These are phyloP conservation scores for Blastocystis sp. DNA, from an alignment of 352 stramenopile species.

Conservation along the genomic window DNA sequence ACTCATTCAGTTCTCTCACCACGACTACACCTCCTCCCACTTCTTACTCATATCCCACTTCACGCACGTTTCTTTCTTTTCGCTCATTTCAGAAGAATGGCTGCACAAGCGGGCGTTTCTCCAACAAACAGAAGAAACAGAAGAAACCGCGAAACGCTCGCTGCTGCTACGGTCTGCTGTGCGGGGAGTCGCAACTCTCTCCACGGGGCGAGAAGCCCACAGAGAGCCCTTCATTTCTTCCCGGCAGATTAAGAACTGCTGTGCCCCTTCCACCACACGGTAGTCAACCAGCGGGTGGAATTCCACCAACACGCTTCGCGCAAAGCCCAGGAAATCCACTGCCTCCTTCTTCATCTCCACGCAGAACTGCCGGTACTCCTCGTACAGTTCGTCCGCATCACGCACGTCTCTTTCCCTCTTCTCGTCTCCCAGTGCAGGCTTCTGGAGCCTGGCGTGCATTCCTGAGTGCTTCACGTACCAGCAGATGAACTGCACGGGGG, in stretches of 20 bases:
- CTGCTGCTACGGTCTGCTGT: no score
- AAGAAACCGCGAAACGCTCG: no score
- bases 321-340: neutral
- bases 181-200: no score
- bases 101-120: no score
- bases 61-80: neutral
- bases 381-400: neutral
- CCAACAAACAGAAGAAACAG: no score
- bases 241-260: neutral
- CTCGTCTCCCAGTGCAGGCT: no score
- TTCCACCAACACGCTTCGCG: neutral
- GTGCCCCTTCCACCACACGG: neutral
- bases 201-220: no score
- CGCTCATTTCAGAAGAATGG: neutral
- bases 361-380: neutral
- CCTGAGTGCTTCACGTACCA: neutral
- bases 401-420: no score
- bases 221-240: neutral
- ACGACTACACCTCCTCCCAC: conserved; percentile 51
- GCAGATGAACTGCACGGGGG: neutral
- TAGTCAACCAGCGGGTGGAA: neutral
- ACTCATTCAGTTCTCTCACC: neutral
- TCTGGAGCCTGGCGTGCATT: neutral
- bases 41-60: conserved; percentile 64
- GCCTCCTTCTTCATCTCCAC: neutral